Evolutionary conservation across 305 asterid genomes (phyloP).

Genomic region (Petunia hybrid): DNA sequence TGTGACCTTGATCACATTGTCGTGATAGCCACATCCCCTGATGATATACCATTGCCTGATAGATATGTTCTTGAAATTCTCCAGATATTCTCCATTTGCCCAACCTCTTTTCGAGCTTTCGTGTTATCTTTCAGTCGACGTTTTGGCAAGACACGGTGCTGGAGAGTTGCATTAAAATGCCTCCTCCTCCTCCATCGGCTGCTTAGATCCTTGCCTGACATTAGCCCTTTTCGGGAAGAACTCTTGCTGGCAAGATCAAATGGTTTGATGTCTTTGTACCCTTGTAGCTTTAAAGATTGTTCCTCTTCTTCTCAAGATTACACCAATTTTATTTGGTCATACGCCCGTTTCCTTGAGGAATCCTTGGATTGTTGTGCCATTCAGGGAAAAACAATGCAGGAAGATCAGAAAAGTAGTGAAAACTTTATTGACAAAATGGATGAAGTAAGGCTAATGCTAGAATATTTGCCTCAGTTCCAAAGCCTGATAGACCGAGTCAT

Average conservation of each 20-base stretch:
- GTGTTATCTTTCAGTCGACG: conserved; percentile 52
- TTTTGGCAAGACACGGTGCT: conserved; percentile 55
- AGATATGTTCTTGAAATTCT: conserved; percentile 57
- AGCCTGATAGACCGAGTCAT: conserved; percentile 64
- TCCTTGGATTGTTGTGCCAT: conserved; percentile 47
- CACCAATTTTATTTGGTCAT: conserved; percentile 59
- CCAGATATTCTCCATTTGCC: conserved; percentile 60
- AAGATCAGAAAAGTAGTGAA: conserved; percentile 10
- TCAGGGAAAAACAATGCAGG: conserved; percentile 18
- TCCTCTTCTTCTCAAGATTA: conserved; percentile 59
- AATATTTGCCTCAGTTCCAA: conserved; percentile 64
- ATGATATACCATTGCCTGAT: conserved; percentile 59
- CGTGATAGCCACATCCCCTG: conserved; percentile 69
- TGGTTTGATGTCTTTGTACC: conserved; percentile 52
- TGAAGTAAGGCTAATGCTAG: conserved; percentile 48
- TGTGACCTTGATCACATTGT: conserved; percentile 58
- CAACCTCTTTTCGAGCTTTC: conserved; percentile 51
- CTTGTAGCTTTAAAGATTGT: conserved; percentile 61
- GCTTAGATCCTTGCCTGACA: conserved; percentile 49
- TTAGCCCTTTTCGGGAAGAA: conserved; percentile 53
- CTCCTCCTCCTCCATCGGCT: conserved; percentile 75
- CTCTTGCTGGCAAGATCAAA: conserved; percentile 59
- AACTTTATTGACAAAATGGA: conserved; percentile 31
- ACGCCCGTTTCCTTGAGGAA: conserved; percentile 70
- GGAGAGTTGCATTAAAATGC: conserved; percentile 80